Base-by-base conservation (phyloP, 306 rosid genomes). In the Rosa rugosa region DNA sequence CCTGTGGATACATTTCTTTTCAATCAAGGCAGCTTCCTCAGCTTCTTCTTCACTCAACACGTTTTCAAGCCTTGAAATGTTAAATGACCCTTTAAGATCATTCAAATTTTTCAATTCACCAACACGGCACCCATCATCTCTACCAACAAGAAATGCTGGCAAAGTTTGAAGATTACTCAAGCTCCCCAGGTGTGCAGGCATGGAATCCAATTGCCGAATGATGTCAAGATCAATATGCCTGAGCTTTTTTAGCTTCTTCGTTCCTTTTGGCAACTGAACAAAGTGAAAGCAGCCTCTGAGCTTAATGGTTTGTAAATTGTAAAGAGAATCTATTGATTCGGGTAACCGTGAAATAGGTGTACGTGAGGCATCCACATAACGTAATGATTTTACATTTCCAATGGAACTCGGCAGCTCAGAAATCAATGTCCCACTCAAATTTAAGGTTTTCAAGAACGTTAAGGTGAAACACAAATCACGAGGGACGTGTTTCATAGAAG, bases 121-220 rank as follows among this genome's bases (percentile, higher is more conserved):
- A n/a, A 80, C 40, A 8, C 13, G 12, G 36, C 23, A 57, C 51
- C 84, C 80, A 22, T 69, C 72, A 56, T 46, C 66, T 65, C 23
- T 75, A 5, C 76, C 84, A 68, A 75, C 80, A 80, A 80, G 53
- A 47, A 75, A 80, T 57, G 76, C 80, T 3, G 80, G 23, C 80
- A 80, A 38, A 80, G 71, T 80, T 6, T 69, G 80, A 56, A 75
- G 80, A 3, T 75, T 69, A 42, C 44, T 69, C 53, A 75, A 75
- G 12, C 45, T 47, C 65, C 84, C 80, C 22, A 80, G 44, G 7
- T 67, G 20, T 16, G n/a, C 38, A 0, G 84, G 80, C 80, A 75
- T 57, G 11, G 56, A 75, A 16, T n/a, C 40, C 80, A 80, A 34
- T 31, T 59, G 71, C 62, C 84, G 12, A 16, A 75, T 13, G 40